Base-by-base conservation (phyloP, 139 green algal species). In the Prasinococcaceae sp. region DNA sequence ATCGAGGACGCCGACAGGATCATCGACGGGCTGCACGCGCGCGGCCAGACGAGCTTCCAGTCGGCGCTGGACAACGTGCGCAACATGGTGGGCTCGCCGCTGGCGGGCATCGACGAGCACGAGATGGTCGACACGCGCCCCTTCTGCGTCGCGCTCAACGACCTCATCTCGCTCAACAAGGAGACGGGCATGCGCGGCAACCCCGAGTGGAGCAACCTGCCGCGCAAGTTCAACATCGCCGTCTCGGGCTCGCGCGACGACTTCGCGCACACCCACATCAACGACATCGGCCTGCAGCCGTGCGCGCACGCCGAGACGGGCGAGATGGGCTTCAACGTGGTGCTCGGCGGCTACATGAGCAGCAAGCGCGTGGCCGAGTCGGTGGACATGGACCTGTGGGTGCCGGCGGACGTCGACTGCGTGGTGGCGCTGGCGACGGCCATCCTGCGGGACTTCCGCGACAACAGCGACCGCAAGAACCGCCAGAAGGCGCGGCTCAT, bases 221-320 rank as follows among this genome's bases (percentile, higher is more conserved):
- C 57, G 0, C 47, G 63, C 32, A 98, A 98, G 73, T 84, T 92
- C 68, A 98, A 98, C 72, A 81, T 97, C 28, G 84, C 72, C 42
- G 68, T 98, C 26, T 80, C 82, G 6, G 68, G 78, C 28, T 79
- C 66, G 0, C 77, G 83, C 24, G 90, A 97, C 63, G 74, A 93
- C 53, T 98, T 92, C 67, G 84, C 84, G 27, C 90, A 98, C 75
- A 86, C 85, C 26, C 84, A 98, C 68, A 98, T 98, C 77, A 98
- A 98, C 61, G 90, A 98, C 58, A 72, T 98, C 6, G 90, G 79
- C 5, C 86, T 90, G 50, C 76, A 90, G 51, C 85, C 89, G 0
- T 79, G 86, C n/a, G 37, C 53, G 0, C 47, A 84, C 41, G 77
- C 81, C 0, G 69, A 71, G 1, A 80, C 58, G 28, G 82, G 80